Conservation (phyloP, 768 basidiomycete genomes). For the Leccinum imitatum region DNA sequence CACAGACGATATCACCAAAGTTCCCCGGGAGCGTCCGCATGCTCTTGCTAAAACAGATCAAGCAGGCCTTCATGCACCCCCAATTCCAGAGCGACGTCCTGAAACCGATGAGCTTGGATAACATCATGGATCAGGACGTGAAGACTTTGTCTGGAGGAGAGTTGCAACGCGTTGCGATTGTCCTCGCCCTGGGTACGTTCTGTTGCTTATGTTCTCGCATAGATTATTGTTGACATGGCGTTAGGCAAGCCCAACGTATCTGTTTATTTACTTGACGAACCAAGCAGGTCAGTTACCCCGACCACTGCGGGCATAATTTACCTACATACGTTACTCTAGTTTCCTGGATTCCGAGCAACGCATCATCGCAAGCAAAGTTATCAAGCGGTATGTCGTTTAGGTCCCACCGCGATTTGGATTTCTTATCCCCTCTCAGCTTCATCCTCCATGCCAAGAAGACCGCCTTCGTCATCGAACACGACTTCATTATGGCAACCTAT, state of each 20-base stretch:
- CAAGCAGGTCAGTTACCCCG: constrained; percentile 57
- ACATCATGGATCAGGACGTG: constrained; percentile 96
- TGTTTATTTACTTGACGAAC: constrained; percentile 96
- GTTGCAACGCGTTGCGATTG: constrained; percentile 95
- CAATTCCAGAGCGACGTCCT: constrained; percentile 98
- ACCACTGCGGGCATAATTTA: background rate
- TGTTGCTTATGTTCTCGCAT: background rate
- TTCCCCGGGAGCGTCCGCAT: constrained; percentile 97
- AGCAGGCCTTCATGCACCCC: constrained; percentile 96
- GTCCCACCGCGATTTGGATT: background rate
- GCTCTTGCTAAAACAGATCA: constrained; percentile 93
- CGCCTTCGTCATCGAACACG: constrained; percentile 99
- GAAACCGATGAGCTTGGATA: constrained; percentile 95
- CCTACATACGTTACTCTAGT: constrained; percentile 35
- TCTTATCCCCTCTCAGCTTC: constrained; percentile 49
- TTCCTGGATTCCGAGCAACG: constrained; percentile 99
- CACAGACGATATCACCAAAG: constrained; percentile 97
- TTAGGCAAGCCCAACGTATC: constrained; percentile 73
- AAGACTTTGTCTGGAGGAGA: constrained; percentile 99
- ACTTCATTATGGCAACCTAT: constrained; percentile 99
- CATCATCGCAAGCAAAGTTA: constrained; percentile 97
- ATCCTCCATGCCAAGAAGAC: constrained; percentile 97
- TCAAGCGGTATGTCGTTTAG: constrained; percentile 69
- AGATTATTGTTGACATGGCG: constrained; percentile 9
- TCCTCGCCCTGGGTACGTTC: constrained; percentile 75